Conservation (phyloP, 306 rosid species). For the Cucumis melo region DNA sequence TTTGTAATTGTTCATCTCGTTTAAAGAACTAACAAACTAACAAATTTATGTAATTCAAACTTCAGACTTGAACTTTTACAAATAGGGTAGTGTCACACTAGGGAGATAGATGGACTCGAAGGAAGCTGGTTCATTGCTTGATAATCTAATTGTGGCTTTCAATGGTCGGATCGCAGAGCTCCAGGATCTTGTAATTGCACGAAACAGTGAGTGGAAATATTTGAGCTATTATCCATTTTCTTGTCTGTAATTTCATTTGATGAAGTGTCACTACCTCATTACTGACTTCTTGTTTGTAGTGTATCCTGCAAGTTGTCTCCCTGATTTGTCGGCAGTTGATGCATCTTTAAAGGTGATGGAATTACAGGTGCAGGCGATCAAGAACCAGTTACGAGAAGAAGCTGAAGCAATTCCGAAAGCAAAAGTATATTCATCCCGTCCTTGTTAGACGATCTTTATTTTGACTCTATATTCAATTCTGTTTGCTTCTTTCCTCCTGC, state of each 20-base stretch:
- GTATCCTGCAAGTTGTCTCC: constrained; percentile 64
- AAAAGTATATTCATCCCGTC: constrained; percentile 25
- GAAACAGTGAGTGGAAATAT: constrained; percentile 43
- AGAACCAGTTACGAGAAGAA: constrained; percentile 70
- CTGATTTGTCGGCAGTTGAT: constrained; percentile 69
- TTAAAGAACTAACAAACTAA: neutral
- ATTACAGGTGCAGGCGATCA: constrained; percentile 75
- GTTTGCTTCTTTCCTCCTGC: neutral
- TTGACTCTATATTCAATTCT: neutral
- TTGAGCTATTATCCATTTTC: neutral
- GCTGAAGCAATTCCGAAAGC: constrained; percentile 77
- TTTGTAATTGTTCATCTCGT: neutral
- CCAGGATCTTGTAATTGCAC: constrained; percentile 75
- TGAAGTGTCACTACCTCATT: neutral
- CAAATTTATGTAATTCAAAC: neutral
- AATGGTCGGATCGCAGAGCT: constrained; percentile 63
- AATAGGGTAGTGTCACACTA: neutral
- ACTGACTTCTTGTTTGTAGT: constrained; percentile 17
- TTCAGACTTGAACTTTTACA: neutral
- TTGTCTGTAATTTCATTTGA: neutral
- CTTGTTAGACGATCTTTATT: neutral
- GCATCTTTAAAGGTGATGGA: constrained; percentile 61
- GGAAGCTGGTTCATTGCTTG: constrained; percentile 49
- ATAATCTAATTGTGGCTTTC: constrained; percentile 47
- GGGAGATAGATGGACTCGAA: constrained; percentile 35